Base-by-base conservation (phyloP, 352 stramenopile species). In the Phytophthora pinifolia region DNA sequence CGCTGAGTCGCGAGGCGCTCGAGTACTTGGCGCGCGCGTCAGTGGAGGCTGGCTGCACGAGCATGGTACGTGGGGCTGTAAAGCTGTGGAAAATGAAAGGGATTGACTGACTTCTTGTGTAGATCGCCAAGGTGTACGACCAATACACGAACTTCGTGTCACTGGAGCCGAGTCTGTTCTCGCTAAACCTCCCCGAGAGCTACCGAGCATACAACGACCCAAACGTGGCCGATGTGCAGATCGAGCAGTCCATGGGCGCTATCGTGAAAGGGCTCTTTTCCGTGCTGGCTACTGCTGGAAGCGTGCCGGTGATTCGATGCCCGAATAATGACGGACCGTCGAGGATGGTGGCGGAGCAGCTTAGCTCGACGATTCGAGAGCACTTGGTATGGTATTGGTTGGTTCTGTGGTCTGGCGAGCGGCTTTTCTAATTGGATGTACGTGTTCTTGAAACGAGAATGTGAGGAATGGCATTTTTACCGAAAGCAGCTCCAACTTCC, bases 61-160 rank as follows among this genome's bases (percentile, higher is more conserved):
- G 75, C 45, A 94, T 92, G 82, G 79, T 90, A 54, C 38, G 62
- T 38, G 20, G 3, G 22, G 22, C 22, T 14, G 17, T 6, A 25
- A 6, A 12, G 13, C 6, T 14, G 27, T 15, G 38, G 7, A 33
- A 20, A 17, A 30, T 46, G 33, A 13, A 14, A 9, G 9, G 5
- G 29, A 30, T 13, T 22, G 42, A 7, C 18, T 47, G 22, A 48
- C 20, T 10, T 49, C 41, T 14, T 62, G n/a, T 59, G 29, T 29
- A 84, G 56, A 95, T 99, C 67, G 86, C 91, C 39, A 97, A 96
- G 57, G 84, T 99, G 8, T 98, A 92, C 61, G 97, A 99, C 72
- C 90, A 98, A 72, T 98, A 98, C 72, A 84, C 98, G 12, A 97
- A 98, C 72, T 99, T 99, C 65, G 90, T 98, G 9, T 97, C 94